Base-by-base conservation (phyloP, 2,329 filamentous ascomycete genomes). In the Scorias spongiosa region DNA sequence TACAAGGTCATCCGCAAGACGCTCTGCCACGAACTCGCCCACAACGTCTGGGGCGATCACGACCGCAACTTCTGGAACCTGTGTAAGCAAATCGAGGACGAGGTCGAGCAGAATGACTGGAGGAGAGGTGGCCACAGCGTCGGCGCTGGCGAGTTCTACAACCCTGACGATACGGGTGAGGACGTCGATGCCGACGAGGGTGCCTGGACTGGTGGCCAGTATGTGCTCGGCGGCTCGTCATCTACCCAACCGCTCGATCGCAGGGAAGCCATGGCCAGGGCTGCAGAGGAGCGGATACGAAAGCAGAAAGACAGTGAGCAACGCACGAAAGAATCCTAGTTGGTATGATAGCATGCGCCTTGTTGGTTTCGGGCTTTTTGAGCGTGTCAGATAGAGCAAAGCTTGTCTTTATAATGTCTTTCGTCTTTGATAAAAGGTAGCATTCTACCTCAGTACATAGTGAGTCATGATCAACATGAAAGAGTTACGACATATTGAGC, bases 1-100 rank as follows among this genome's bases (percentile, higher is more conserved):
- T 98, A 96, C 66, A 81, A 81, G 54, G 88, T 82, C 0, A 93
- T 98, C 41, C 76, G 91, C 42, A 84, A 84, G 53, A 96, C 91
- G 39, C 69, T 98, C 10, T 96, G 89, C 58, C 91, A 98, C 65
- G 91, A 98, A 67, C 70, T 98, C 14, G 81, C 88, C 51, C 91
- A 98, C 63, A 95, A 94, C 55, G 84, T 94, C 9, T 81, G 82
- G 64, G 72, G 82, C 0, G 77, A 82, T 0, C 91, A 98, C 61
- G 87, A 96, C 62, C 70, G 77, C 14, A 67, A 83, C 40, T 98
- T 98, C 57, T 96, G 91, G 89, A 76, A 86, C 43, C 62, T 98
- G 54, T 94, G 84, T 52, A 80, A 79, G 53, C 74, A 81, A 67
- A 93, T 95, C 56, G 88, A 96, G 68, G 72, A 73, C 42, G 89